phyloP scores from a whole-genome alignment of 805 yeast species.

The Candida bentonensis region DNA sequence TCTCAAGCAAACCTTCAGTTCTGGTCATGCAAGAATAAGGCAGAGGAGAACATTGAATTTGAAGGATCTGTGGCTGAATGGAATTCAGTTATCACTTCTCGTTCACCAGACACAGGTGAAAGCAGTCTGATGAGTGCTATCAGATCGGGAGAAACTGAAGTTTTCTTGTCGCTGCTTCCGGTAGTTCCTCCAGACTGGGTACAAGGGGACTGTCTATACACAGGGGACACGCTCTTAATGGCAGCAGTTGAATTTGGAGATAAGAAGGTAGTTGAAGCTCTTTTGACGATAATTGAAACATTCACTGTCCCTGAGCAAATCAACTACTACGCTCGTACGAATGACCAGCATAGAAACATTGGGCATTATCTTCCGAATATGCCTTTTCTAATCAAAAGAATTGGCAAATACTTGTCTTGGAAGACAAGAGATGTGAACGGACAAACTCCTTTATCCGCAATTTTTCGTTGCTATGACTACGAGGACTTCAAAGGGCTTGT shows the following conservation, averaged over 20 bases:
- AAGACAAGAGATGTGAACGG: slow-evolving; percentile 42
- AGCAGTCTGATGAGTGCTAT: slow-evolving; percentile 53
- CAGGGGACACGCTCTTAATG: slow-evolving; percentile 40
- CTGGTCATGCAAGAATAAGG: slow-evolving; percentile 34
- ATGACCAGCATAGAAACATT: slow-evolving; percentile 39
- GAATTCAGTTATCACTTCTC: slow-evolving; percentile 21
- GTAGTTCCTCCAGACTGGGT: slow-evolving; percentile 56
- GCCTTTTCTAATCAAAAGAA: slow-evolving; percentile 31
- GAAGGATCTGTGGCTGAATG: slow-evolving; percentile 5
- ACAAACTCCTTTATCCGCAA: slow-evolving; percentile 66
- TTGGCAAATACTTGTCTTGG: slow-evolving; percentile 62
- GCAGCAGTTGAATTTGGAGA: slow-evolving; percentile 44
- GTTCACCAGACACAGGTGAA: slow-evolving; percentile 43
- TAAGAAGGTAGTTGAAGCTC: slow-evolving; percentile 29
- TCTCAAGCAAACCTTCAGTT: slow-evolving; percentile 35
- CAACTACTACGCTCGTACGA: slow-evolving; percentile 35
- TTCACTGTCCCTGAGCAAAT: slow-evolving; percentile 33
- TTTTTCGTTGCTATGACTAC: slow-evolving; percentile 72
- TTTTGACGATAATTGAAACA: slow-evolving; percentile 30
- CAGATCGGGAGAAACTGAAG: slow-evolving; percentile 28
- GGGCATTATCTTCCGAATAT: slow-evolving; percentile 68
- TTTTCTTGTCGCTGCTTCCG: slow-evolving; percentile 32
- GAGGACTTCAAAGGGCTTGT: slow-evolving; percentile 40
- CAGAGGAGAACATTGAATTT: slow-evolving; percentile 12
- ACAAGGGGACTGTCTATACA: slow-evolving; percentile 41